phyloP scores from a whole-genome alignment of 331 rosid species.

The Acacia pycnantha region DNA sequence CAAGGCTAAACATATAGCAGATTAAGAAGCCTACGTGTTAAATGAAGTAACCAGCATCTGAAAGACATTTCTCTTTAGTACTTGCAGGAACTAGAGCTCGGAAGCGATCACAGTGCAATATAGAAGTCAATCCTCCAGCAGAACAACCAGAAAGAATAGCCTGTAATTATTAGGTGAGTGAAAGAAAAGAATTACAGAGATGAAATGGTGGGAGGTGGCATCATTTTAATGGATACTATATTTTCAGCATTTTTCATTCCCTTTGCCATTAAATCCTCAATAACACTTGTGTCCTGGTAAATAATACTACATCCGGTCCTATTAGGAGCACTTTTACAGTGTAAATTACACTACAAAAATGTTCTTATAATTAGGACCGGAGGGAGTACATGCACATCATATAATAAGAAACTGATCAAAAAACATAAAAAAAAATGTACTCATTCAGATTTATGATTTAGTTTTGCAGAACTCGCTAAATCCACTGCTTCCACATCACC shows the following conservation, averaged over 20 bases:
- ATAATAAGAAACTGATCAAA: neutral
- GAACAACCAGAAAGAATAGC: conserved; percentile 96
- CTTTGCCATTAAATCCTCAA: conserved; percentile 74
- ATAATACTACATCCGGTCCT: too few relatives aligned
- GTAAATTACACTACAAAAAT: too few relatives aligned
- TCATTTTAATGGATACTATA: conserved; percentile 38
- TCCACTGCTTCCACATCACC: conserved; percentile 82
- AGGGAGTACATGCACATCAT: conserved; percentile 17
- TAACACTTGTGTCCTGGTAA: conserved; percentile 62
- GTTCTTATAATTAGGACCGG: too few relatives aligned
- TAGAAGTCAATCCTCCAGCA: conserved; percentile 89
- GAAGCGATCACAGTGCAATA: conserved; percentile 85
- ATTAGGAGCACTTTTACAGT: too few relatives aligned
- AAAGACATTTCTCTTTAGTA: conserved; percentile 73
- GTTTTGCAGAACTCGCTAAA: conserved; percentile 56
- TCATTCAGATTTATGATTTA: neutral
- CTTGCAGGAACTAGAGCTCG: conserved; percentile 55
- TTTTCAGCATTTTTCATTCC: conserved; percentile 84
- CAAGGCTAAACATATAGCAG: neutral
- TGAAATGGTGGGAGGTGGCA: neutral
- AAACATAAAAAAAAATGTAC: neutral
- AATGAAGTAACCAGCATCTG: conserved; percentile 93
- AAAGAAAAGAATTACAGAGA: conserved; percentile 5
- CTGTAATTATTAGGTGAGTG: conserved; percentile 44
- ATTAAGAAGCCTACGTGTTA: conserved; percentile 51